Percentiles rank a stretch among this genome's conserved stretches.
These are phyloP conservation scores for Breviolum minutum DNA, from an alignment of 73 alveolate genomes.

Conservation along the genomic window DNA sequence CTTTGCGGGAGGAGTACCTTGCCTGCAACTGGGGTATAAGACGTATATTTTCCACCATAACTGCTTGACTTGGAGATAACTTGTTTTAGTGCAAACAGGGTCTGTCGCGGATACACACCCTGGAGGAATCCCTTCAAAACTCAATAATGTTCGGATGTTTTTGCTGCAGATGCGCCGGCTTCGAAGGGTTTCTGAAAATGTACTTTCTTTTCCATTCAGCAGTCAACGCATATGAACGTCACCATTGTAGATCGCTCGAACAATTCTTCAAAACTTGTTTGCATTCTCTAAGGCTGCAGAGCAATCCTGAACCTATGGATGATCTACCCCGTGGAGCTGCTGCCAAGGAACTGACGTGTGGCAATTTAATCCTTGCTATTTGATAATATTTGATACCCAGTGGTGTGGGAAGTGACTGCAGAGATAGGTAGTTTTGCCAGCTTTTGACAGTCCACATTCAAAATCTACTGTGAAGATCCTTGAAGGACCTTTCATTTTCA, in stretches of 20 bases:
- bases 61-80: neutral
- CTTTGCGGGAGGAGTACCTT: conserved; percentile 83
- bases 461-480: too few species aligned
- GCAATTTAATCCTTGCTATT: neutral
- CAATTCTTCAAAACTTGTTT: neutral
- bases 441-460: too few species aligned
- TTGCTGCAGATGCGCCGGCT: neutral
- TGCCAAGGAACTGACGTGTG: conserved; percentile 17
- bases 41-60: neutral
- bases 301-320: conserved; percentile 83
- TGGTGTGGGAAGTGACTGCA: too few species aligned
- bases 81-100: neutral
- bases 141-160: neutral
- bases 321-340: conserved; percentile 57
- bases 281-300: conserved; percentile 34
- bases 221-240: neutral
- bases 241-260: neutral
- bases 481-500: too few species aligned
- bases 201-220: neutral
- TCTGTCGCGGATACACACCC: neutral
- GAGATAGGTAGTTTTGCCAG: too few species aligned
- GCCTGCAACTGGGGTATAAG: neutral
- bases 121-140: neutral
- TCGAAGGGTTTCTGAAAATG: neutral
- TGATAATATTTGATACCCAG: too few species aligned